These are phyloP conservation scores for Elsinoe arachidis DNA, from an alignment of 2,329 filamentous ascomycete genomes.

Conservation along the genomic window DNA sequence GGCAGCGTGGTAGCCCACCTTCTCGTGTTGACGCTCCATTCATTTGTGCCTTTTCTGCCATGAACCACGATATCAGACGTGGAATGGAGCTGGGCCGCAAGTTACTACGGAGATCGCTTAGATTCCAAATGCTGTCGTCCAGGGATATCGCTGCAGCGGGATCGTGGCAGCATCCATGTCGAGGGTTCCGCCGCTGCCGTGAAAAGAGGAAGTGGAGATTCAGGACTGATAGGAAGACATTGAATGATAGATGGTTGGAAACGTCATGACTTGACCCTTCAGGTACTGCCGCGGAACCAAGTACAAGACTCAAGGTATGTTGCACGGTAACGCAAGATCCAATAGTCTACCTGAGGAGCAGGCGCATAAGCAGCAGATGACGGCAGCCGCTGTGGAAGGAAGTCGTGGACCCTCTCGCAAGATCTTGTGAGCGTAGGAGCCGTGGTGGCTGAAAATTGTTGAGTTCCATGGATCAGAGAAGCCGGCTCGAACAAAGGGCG, in stretches of 20 bases:
- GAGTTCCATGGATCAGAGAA: not conserved
- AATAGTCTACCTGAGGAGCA: not conserved
- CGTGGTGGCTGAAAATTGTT: not conserved
- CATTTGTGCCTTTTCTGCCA: not conserved
- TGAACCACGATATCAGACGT: not conserved
- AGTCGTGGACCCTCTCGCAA: not conserved
- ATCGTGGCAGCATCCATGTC: not conserved
- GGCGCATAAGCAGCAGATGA: not conserved
- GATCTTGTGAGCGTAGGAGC: not conserved
- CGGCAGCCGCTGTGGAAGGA: not conserved
- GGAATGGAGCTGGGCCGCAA: not conserved
- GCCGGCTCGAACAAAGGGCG: not conserved
- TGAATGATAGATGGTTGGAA: not conserved
- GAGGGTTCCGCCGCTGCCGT: not conserved
- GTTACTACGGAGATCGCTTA: not conserved
- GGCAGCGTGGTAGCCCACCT: too few species aligned
- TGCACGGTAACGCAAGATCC: not conserved
- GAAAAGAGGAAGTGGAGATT: not conserved
- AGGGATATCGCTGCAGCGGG: not conserved
- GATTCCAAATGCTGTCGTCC: not conserved
- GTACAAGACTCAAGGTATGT: not conserved
- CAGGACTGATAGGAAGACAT: not conserved
- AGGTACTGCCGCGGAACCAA: not conserved
- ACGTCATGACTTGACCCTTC: conserved; percentile 10
- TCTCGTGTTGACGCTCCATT: too few species aligned